Evolutionary conservation across 73 alveolate genomes (phyloP), one percentile per base, ranked within the genome.

Genomic region (Paramecium primaurelia): DNA sequence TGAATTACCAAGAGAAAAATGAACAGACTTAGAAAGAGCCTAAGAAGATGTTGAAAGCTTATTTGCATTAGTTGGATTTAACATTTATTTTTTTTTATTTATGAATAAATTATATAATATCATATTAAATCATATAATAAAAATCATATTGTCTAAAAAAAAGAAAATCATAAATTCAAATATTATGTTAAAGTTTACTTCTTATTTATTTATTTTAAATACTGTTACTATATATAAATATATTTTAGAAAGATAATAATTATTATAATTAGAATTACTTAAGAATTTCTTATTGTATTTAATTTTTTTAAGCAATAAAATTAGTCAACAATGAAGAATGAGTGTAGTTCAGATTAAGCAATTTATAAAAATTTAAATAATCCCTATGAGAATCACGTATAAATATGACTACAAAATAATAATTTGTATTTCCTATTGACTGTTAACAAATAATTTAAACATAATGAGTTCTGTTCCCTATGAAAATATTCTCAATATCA

Each of bases 11-110:
- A 80, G 32, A 45, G 91, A 22, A 25, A 80, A 80, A 47, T 80
- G 91, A 80, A 80, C 91, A 2, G 91, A 80, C 49, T 80, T 80
- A 44, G 91, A 80, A 32, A 80, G 58, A 22, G 91, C 91, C 28
- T 80, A 80, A 20, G 49, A 28, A 0, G 91, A 73, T 37, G 60
- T 73, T 8, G 87, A 40, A 36, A 73, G 34, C 18, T 73, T 73
- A 64, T 28, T 64, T 11, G 84, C 84, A 64, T 34, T 64, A 12
- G 84, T 64, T 10, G 84, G 84, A 64, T 64, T 64, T 64, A 64
- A 64, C 84, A 64, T 64, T 64, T 64, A 64, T 28, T 64, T 64
- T 28, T 38, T 64, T 32, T 64, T 18, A 18, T 54, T 54, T 18
- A 18, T 54, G 32, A 18, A 54, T 54, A 54, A 54, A 16, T 54